These are phyloP conservation scores for Psilocybe sp. DNA, from an alignment of 768 basidiomycete genomes.

Conservation along the genomic window DNA sequence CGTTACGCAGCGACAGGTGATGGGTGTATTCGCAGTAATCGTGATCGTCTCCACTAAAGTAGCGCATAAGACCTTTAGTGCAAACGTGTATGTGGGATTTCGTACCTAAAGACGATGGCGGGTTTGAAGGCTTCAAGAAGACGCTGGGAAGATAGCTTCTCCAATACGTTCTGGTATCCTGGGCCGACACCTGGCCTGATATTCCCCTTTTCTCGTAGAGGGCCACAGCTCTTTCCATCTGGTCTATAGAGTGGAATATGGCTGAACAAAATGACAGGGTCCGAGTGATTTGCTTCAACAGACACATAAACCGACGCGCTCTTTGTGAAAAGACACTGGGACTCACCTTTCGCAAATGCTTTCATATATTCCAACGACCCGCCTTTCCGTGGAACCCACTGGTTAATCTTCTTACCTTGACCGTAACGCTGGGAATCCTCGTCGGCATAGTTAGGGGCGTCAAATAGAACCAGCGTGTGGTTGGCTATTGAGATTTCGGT, in stretches of 20 bases:
- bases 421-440: slow-evolving; percentile 58
- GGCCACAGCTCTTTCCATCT: slow-evolving; percentile 69
- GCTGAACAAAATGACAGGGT: slow-evolving; percentile 70
- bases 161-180: slow-evolving; percentile 86
- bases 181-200: slow-evolving; percentile 73
- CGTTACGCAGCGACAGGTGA: slow-evolving; percentile 30
- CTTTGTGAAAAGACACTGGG: not conserved
- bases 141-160: slow-evolving; percentile 60
- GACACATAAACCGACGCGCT: slow-evolving; percentile 4
- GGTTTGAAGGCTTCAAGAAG: slow-evolving; percentile 66
- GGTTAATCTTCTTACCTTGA: slow-evolving; percentile 35
- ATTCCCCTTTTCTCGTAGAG: slow-evolving; percentile 67
- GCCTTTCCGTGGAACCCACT: slow-evolving; percentile 45
- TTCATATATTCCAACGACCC: slow-evolving; percentile 57
- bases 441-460: slow-evolving; percentile 72
- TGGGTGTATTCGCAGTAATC: slow-evolving; percentile 83
- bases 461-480: slow-evolving; percentile 69
- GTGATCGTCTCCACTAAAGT: slow-evolving; percentile 93
- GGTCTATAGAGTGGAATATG: slow-evolving; percentile 89
- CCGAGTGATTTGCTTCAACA: slow-evolving; percentile 23
- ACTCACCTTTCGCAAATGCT: slow-evolving; percentile 35
- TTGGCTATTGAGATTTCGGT: slow-evolving; percentile 61
- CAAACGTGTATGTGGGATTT: too few relatives aligned
- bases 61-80: too few relatives aligned
- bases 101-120: slow-evolving; percentile 71